Conservation (phyloP, 1,284 basidiomycete species). For the Irpex sp. region DNA sequence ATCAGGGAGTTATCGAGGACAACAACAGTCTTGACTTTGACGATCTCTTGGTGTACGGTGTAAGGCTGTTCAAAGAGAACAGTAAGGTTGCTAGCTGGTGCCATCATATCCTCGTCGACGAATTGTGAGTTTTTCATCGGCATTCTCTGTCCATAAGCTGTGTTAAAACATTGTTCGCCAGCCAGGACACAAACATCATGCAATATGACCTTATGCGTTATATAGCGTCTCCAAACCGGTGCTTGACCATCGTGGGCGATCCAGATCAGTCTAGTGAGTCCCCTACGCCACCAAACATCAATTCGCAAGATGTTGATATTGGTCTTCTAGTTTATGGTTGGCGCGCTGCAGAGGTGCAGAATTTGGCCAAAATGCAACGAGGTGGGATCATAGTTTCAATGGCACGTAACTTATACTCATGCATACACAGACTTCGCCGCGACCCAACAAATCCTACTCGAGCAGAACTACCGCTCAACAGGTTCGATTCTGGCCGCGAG, state of each 20-base stretch:
- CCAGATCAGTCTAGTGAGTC: conserved; percentile 84
- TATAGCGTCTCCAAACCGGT: conserved; percentile 54
- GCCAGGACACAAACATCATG: conserved; percentile 86
- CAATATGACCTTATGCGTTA: conserved; percentile 84
- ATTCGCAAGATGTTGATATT: neutral
- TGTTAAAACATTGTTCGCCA: conserved; percentile 23
- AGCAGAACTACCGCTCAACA: conserved; percentile 89
- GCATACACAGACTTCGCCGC: conserved; percentile 55
- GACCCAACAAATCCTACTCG: conserved; percentile 71
- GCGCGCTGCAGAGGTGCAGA: conserved; percentile 82
- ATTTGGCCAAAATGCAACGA: conserved; percentile 73
- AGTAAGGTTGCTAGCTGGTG: conserved; percentile 60
- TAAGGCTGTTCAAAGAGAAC: conserved; percentile 65
- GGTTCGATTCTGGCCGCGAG: conserved; percentile 75
- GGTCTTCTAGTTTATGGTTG: conserved; percentile 71
- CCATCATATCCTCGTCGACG: conserved; percentile 83
- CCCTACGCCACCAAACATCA: neutral
- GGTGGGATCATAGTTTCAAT: conserved; percentile 34
- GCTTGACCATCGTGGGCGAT: conserved; percentile 87
- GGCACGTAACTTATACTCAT: no score
- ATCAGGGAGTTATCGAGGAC: conserved; percentile 59
- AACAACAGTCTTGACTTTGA: conserved; percentile 88
- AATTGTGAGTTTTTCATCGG: conserved; percentile 59
- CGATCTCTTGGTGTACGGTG: conserved; percentile 78
- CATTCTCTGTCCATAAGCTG: neutral